These are phyloP conservation scores for Gracilaria domingensis DNA, from an alignment of 23 red algal genomes.

Conservation along the genomic window DNA sequence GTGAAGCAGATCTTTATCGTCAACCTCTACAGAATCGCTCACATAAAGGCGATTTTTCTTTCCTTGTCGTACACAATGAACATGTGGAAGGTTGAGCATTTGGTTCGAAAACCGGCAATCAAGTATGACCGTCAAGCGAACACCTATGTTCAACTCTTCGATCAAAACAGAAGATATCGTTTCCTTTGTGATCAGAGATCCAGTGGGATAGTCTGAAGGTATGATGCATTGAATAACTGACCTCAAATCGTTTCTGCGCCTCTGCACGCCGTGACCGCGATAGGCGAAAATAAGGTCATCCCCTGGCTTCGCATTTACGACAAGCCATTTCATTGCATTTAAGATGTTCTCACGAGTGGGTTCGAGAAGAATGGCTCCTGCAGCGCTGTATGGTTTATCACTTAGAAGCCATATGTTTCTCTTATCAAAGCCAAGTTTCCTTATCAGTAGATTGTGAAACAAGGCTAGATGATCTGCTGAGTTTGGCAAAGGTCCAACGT, in stretches of 20 bases:
- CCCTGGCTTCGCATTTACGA: constrained; percentile 5
- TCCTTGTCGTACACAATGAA: constrained; percentile 32
- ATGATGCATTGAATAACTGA: constrained; percentile 41
- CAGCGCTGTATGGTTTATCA: constrained; percentile 35
- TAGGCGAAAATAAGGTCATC: constrained; percentile 58
- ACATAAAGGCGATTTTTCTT: constrained; percentile 17
- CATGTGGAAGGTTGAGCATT: constrained; percentile 44
- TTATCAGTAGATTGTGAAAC: constrained; percentile 41
- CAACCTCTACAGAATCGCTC: background rate
- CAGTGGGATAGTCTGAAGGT: constrained; percentile 50
- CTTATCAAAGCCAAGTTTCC: constrained; percentile 41
- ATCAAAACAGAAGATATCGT: constrained; percentile 8
- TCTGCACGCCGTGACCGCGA: constrained; percentile 26
- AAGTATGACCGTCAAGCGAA: constrained; percentile 27
- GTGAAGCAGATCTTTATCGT: background rate
- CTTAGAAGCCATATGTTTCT: constrained; percentile 49
- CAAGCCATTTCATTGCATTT: constrained; percentile 51
- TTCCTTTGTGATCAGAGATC: background rate
- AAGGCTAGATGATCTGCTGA: constrained; percentile 24
- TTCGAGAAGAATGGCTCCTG: constrained; percentile 38
- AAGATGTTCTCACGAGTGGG: constrained; percentile 50
- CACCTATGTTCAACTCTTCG: constrained; percentile 29
- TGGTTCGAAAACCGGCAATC: constrained; percentile 48
- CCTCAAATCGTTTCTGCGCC: background rate
- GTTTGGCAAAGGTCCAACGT: constrained; percentile 3